Percentiles rank a stretch among this genome's conserved stretches.
phyloP scores from a whole-genome alignment of 2,329 filamentous ascomycete species.

The Alternaria longipes region DNA sequence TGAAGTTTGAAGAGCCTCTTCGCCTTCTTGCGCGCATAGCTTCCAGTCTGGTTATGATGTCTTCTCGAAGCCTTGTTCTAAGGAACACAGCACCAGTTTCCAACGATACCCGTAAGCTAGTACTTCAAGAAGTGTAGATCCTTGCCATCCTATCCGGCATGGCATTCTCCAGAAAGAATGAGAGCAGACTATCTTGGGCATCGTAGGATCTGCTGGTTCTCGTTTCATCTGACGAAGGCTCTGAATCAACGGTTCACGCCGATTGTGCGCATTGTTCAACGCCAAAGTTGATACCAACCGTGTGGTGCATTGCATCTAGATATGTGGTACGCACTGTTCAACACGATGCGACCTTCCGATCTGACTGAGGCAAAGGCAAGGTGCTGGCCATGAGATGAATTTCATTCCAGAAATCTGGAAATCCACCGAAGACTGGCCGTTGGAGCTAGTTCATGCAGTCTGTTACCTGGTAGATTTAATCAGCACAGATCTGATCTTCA shows the following conservation, averaged over 20 bases:
- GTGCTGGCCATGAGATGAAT: not conserved
- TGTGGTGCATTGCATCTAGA: not conserved
- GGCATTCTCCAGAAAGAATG: not conserved
- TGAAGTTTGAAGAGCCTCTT: not conserved
- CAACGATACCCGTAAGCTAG: not conserved
- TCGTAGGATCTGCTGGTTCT: not conserved
- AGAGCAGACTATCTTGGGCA: not conserved
- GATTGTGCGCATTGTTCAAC: not conserved
- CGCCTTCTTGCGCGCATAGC: not conserved
- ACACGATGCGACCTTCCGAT: not conserved
- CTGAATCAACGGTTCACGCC: slow-evolving; percentile 1
- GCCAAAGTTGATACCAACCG: not conserved
- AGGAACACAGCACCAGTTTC: not conserved
- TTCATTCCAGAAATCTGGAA: not conserved
- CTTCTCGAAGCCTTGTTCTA: not conserved
- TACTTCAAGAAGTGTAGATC: not conserved
- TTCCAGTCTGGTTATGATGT: not conserved
- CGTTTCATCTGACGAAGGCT: slow-evolving; percentile 2
- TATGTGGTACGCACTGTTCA: not conserved
- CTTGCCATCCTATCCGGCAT: not conserved
- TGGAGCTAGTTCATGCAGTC: not conserved
- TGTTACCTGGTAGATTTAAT: not conserved
- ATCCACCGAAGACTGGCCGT: not conserved
- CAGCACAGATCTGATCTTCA: not conserved
- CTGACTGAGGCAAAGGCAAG: not conserved